Evolutionary conservation across 108 stramenopile genomes (phyloP).

Genomic region (Thalassiosira profunda): DNA sequence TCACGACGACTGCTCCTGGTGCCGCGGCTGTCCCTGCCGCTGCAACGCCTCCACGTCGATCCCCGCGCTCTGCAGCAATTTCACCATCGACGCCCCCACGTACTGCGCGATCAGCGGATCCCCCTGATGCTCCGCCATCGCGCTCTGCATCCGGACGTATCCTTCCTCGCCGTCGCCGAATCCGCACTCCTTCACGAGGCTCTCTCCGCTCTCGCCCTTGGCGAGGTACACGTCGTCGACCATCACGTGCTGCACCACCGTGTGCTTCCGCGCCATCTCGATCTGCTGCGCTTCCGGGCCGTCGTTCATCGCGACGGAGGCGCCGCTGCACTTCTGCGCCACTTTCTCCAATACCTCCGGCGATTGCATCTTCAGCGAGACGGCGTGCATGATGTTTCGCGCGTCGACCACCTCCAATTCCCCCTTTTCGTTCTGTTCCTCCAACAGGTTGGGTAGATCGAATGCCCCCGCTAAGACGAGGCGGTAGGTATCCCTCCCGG

Average conservation of each 20-base stretch:
- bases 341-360: constrained; percentile 68
- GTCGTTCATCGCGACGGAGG: constrained; percentile 12
- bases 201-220: constrained; percentile 48
- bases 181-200: constrained; percentile 72
- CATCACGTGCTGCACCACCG: constrained; percentile 76
- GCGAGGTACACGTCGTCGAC: constrained; percentile 84
- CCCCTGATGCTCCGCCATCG: constrained; percentile 86
- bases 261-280: constrained; percentile 79
- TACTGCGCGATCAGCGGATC: constrained; percentile 90
- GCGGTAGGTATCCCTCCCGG: constrained; percentile 75
- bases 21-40: constrained; percentile 15
- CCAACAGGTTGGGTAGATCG: constrained; percentile 49
- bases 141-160: constrained; percentile 85
- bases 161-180: constrained; percentile 78
- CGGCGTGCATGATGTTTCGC: constrained; percentile 83
- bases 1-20: no score
- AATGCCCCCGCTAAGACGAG: constrained; percentile 71
- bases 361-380: constrained; percentile 72
- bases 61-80: constrained; percentile 79
- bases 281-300: constrained; percentile 50
- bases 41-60: constrained; percentile 61
- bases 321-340: constrained; percentile 43
- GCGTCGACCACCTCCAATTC: constrained; percentile 82
- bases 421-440: constrained; percentile 24
- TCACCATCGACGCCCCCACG: constrained; percentile 77